A percentile compares a stretch with the other conserved stretches of the same genome.
Conservation (phyloP, 2,329 filamentous ascomycete species). For the Fusarium pseudoanthophilum region DNA sequence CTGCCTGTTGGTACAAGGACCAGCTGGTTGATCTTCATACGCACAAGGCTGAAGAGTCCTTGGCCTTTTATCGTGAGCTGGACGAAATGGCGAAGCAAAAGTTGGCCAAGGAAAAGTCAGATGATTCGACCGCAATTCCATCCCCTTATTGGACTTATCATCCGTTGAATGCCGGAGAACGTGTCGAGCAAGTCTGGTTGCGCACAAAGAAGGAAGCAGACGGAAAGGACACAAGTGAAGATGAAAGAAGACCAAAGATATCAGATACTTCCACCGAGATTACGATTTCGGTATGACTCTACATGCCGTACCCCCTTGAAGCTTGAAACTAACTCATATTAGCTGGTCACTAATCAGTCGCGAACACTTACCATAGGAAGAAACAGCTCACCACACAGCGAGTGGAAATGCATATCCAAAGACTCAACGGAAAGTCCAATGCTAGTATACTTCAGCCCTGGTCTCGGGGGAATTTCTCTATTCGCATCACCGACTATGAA, state of each 20-base stretch:
- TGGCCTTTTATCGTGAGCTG: conserved; percentile 12
- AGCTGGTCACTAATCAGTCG: conserved; percentile 22
- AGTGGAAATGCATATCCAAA: conserved; percentile 20
- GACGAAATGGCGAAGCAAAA: not conserved
- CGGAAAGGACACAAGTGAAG: not conserved
- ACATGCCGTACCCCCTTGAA: not conserved
- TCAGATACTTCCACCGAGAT: not conserved
- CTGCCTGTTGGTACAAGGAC: conserved; percentile 14
- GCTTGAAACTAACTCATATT: conserved; percentile 1
- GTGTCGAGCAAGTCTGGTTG: conserved; percentile 26
- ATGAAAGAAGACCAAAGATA: not conserved
- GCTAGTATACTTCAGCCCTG: not conserved
- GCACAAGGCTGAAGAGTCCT: conserved; percentile 4
- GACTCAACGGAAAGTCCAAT: not conserved
- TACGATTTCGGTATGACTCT: not conserved
- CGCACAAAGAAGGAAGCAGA: not conserved
- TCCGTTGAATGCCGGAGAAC: conserved; percentile 4
- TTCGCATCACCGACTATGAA: conserved; percentile 5
- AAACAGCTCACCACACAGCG: not conserved
- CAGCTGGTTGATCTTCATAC: conserved; percentile 5
- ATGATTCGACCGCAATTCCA: too few relatives aligned
- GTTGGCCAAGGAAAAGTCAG: not conserved
- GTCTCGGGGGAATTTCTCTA: not conserved
- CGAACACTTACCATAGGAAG: conserved; percentile 1
- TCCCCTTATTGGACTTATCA: conserved; percentile 10